Conservation (phyloP, 345 rosid species). For the Cochlearia excelsa region DNA sequence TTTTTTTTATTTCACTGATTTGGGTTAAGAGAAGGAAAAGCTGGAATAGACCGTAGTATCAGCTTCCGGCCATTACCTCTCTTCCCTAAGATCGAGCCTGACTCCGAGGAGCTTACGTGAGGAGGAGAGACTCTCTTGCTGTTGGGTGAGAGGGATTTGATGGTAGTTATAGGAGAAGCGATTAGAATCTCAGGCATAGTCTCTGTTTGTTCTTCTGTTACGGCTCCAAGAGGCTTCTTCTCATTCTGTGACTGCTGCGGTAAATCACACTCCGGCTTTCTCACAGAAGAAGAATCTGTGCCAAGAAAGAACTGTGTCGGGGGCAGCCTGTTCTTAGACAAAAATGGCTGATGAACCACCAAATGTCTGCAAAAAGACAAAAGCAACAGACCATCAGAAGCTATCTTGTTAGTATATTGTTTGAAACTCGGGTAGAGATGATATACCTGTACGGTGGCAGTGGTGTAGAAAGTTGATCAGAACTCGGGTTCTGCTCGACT, state of each 20-base stretch:
- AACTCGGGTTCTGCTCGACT: constrained; percentile 54
- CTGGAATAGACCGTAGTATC: constrained; percentile 84
- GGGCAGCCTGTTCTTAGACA: constrained; percentile 67
- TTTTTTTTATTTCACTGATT: constrained; percentile 49
- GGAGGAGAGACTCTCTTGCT: constrained; percentile 97
- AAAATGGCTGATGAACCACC: constrained; percentile 60
- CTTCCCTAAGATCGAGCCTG: constrained; percentile 57
- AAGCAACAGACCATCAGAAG: constrained; percentile 15
- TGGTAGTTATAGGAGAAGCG: constrained; percentile 38
- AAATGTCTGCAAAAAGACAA: constrained; percentile 45
- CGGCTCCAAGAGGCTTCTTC: constrained; percentile 46
- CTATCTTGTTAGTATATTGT: constrained; percentile 13
- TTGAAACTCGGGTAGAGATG: background rate
- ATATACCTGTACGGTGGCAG: constrained; percentile 63
- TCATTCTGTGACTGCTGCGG: constrained; percentile 37
- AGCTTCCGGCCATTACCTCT: constrained; percentile 74
- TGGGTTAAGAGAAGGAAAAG: constrained; percentile 94
- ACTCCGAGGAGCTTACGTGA: constrained; percentile 45
- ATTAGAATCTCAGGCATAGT: constrained; percentile 58
- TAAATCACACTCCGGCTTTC: constrained; percentile 44
- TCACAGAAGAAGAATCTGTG: constrained; percentile 28
- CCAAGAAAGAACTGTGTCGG: constrained; percentile 35
- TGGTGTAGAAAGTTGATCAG: constrained; percentile 73
- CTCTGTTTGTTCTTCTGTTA: constrained; percentile 49
- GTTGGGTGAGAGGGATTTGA: constrained; percentile 79